Evolutionary conservation across 2,329 filamentous ascomycete genomes (phyloP).

Genomic region (Penicillium sp.): DNA sequence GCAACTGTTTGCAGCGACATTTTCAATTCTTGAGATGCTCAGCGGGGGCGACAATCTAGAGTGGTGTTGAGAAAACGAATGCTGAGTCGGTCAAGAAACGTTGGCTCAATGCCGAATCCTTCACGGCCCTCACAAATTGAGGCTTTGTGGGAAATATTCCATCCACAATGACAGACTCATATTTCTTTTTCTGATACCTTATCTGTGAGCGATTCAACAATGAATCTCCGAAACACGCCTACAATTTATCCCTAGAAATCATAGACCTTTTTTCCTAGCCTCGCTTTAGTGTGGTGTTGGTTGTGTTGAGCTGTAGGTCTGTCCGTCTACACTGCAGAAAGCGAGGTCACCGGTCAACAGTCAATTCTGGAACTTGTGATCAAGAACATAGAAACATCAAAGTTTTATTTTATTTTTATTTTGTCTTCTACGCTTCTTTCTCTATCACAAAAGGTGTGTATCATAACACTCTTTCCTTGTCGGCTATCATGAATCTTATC

Average conservation of each 20-base stretch:
- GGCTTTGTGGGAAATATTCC: background rate
- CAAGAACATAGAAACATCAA: too few relatives aligned
- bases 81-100: background rate
- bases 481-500: too few relatives aligned
- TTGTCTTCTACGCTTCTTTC: too few relatives aligned
- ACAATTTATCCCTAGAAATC: too few relatives aligned
- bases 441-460: too few relatives aligned
- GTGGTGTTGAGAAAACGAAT: background rate
- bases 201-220: background rate
- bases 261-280: too few relatives aligned
- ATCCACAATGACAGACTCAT: background rate
- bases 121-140: background rate
- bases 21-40: background rate
- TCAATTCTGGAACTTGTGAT: too few relatives aligned
- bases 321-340: too few relatives aligned
- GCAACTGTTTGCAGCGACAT: background rate
- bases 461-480: too few relatives aligned
- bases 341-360: too few relatives aligned
- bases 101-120: background rate
- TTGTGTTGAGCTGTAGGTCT: background rate
- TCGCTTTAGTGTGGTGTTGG: too few relatives aligned
- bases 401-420: too few relatives aligned
- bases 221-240: background rate
- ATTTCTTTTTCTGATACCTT: background rate
- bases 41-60: background rate